Conservation (phyloP, 202 grass and related monocot species). For the Musa balbisiana region DNA sequence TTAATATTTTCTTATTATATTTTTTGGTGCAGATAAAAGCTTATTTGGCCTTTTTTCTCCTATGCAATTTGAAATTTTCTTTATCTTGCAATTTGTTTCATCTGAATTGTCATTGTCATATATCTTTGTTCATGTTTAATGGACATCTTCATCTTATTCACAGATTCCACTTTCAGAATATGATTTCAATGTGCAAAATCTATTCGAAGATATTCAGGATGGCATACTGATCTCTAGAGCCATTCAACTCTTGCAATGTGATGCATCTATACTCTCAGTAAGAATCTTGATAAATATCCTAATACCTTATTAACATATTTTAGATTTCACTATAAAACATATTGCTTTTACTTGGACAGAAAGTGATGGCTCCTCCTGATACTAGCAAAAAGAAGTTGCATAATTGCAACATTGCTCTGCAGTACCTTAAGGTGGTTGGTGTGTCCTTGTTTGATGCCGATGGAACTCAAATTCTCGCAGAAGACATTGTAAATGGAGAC, state of each 20-base stretch:
- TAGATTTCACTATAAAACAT: neutral
- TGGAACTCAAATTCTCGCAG: slow-evolving; percentile 36
- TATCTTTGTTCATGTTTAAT: neutral
- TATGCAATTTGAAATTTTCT: too few species aligned
- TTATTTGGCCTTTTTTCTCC: too few species aligned
- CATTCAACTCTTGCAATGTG: slow-evolving; percentile 42
- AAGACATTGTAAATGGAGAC: slow-evolving; percentile 50
- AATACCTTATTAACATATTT: slow-evolving; percentile 12
- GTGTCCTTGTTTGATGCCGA: slow-evolving; percentile 44
- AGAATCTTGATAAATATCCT: slow-evolving; percentile 1
- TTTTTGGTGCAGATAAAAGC: too few species aligned
- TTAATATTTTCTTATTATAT: neutral
- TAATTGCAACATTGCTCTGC: slow-evolving; percentile 42
- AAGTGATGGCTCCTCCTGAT: slow-evolving; percentile 45
- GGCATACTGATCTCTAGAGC: slow-evolving; percentile 58
- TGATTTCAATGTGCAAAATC: slow-evolving; percentile 42
- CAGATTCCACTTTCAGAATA: slow-evolving; percentile 52
- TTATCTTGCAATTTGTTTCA: slow-evolving; percentile 2
- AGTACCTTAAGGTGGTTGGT: slow-evolving; percentile 38
- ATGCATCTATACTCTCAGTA: slow-evolving; percentile 47
- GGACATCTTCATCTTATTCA: slow-evolving; percentile 9
- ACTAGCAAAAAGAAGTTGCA: slow-evolving; percentile 52
- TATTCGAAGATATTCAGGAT: slow-evolving; percentile 70
- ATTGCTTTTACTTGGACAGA: slow-evolving; percentile 28
- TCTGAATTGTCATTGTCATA: neutral